phyloP scores from a whole-genome alignment of 805 yeast species.

The Wickerhamiella siamensis region DNA sequence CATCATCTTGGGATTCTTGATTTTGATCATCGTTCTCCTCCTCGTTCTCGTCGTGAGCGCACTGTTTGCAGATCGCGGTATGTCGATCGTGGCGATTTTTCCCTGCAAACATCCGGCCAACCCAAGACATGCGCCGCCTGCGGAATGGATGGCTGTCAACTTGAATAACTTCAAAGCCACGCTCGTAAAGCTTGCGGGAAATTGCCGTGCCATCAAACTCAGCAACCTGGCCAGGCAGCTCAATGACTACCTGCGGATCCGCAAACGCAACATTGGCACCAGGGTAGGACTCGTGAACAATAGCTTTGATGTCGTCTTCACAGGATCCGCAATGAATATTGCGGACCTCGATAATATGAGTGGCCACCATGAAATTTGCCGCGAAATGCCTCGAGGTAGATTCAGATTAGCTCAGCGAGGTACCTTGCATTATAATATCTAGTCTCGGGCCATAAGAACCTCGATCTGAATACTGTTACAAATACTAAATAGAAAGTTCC shows the following conservation, averaged over 20 bases:
- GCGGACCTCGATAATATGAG: constrained; percentile 21
- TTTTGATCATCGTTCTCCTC: constrained; percentile 18
- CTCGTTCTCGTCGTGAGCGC: constrained; percentile 14
- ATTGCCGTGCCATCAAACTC: constrained; percentile 10
- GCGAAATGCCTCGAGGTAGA: no score
- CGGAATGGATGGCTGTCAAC: constrained; percentile 8
- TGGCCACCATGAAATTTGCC: background rate
- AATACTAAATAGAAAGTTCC: background rate
- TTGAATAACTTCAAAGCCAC: constrained; percentile 19
- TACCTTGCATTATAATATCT: no score
- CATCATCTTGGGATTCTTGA: constrained; percentile 12
- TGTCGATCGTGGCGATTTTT: constrained; percentile 9
- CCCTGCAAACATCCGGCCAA: background rate
- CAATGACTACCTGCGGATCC: constrained; percentile 20
- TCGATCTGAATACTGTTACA: background rate
- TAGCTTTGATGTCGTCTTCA: constrained; percentile 26
- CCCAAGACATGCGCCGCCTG: background rate
- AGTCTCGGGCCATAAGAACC: no score
- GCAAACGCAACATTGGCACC: constrained; percentile 15
- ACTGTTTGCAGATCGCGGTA: constrained; percentile 13
- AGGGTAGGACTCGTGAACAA: constrained; percentile 20
- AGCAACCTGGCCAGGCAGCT: constrained; percentile 12
- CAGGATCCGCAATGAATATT: constrained; percentile 48
- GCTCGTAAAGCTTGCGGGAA: constrained; percentile 11
- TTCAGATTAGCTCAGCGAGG: no score